Base-by-base conservation (phyloP, 805 yeast genomes). In the Candida rishiriensis region DNA sequence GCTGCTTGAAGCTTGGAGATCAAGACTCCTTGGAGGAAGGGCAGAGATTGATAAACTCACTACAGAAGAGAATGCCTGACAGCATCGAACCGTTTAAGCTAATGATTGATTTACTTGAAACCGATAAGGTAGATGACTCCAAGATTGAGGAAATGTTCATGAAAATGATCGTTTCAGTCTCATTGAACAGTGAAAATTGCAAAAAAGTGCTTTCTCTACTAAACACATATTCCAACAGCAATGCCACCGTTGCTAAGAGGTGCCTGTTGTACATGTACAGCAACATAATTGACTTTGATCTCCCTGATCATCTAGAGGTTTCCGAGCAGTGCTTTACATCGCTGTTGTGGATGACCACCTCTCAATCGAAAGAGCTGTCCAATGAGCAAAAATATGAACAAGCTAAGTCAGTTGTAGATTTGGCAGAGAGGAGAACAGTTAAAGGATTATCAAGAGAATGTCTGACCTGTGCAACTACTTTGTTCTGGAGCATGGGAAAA, bases 401-500 rank as follows among this genome's bases (percentile, higher is more conserved):
- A 11, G 46, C 65, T 7, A 39, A 40, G 12, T 52, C 48, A 3
- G 57, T 64, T 28, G 45, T 64, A 18, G 53, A 55, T 8, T 40
- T 52, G 13, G 49, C 65, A 0, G 68, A 69, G 36, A 61, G 53
- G 33, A 49, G 55, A 5, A 47, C 70, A 3, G 14, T 37, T 7
- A 38, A 32, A 47, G n/a, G 50, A 0, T 44, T 71, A 2, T 55
- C 68, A 0, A 57, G 54, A 29, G 54, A 56, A 13, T 54, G 69
- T 5, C 44, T 62, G 7, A 59, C 68, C 5, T 56, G 70, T 35
- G 40, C 65, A 5, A 56, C 66, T 0, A 61, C 73, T 1, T 44
- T 71, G 26, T 44, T 72, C 15, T 72, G 75, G 73, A 70, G 69
- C 39, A 42, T 52, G 15, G 73, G 70, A 0, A 68, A 68, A 34